Percentiles rank a stretch among this genome's conserved stretches.
These are phyloP conservation scores for Castanea mollissima DNA, from an alignment of 306 rosid genomes.

Conservation along the genomic window DNA sequence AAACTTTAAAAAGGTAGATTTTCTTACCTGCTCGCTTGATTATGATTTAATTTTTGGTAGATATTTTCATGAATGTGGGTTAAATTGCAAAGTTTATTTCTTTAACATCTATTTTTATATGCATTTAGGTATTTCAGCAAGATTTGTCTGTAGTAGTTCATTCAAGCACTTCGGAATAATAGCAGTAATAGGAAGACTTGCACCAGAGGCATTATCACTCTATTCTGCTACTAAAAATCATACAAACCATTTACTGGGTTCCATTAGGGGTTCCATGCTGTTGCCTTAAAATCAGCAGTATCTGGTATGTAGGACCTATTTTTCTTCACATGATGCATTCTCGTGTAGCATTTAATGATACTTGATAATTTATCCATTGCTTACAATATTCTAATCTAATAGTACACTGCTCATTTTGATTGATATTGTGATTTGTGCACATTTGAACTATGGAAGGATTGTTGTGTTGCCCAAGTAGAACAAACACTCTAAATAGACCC, in stretches of 20 bases:
- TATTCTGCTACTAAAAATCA: neutral
- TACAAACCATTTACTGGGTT: neutral
- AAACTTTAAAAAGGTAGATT: slow-evolving; percentile 24
- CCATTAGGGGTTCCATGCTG: neutral
- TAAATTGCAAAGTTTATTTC: neutral
- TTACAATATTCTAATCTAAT: neutral
- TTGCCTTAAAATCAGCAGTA: neutral
- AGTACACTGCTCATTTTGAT: neutral
- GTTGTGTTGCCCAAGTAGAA: neutral
- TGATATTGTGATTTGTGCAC: neutral
- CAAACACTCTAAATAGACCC: neutral
- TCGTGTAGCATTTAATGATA: neutral
- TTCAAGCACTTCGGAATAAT: slow-evolving; percentile 15
- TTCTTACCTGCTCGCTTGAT: neutral
- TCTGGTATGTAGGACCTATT: neutral
- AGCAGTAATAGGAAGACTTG: neutral
- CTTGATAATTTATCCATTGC: neutral
- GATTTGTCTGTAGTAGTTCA: slow-evolving; percentile 13
- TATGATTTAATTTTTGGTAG: neutral
- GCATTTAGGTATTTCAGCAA: slow-evolving; percentile 17
- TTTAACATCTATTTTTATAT: neutral
- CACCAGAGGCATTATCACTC: neutral
- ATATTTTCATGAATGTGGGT: neutral
- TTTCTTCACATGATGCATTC: neutral
- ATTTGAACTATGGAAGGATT: slow-evolving; percentile 8